These are phyloP conservation scores for Pseudonectria foliicola DNA, from an alignment of 2,329 filamentous ascomycete genomes.

Conservation along the genomic window DNA sequence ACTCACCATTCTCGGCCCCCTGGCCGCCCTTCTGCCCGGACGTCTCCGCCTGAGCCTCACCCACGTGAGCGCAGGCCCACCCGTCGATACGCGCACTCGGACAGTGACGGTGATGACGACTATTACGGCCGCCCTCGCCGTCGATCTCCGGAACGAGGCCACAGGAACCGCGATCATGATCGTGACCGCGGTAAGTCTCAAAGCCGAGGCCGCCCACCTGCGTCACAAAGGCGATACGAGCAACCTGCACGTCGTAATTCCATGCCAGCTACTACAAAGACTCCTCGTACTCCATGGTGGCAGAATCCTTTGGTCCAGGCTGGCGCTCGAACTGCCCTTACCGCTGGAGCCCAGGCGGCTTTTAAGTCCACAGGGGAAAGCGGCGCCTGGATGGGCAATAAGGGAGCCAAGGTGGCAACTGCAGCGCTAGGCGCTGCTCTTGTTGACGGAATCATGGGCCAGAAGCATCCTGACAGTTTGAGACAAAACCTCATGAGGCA, in stretches of 20 bases:
- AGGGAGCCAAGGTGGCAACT: conserved; percentile 41
- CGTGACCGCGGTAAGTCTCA: conserved; percentile 11
- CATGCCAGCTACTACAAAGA: conserved; percentile 25
- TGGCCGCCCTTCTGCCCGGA: conserved; percentile 3
- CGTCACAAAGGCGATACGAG: conserved; percentile 4
- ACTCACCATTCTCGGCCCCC: conserved; percentile 13
- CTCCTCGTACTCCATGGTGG: conserved; percentile 25
- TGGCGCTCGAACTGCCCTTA: conserved; percentile 40
- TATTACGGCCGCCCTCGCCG: conserved; percentile 8
- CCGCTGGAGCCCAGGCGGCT: conserved; percentile 41
- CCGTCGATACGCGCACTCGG: conserved; percentile 3
- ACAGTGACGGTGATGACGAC: conserved; percentile 13
- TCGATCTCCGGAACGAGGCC: conserved; percentile 14
- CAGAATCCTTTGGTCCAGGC: conserved; percentile 31
- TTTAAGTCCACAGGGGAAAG: conserved; percentile 39
- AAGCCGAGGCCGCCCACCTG: conserved; percentile 17
- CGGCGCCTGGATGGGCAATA: conserved; percentile 40
- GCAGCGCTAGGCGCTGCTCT: conserved; percentile 42
- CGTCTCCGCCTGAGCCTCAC: conserved; percentile 10
- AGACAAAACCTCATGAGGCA: conserved; percentile 20
- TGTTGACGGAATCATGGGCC: conserved; percentile 38
- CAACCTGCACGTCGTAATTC: conserved; percentile 23
- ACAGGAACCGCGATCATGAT: conserved; percentile 11
- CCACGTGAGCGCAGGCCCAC: conserved; percentile 8
- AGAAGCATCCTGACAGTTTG: conserved; percentile 23